Conservation (phyloP, 2,329 filamentous ascomycete species). For the Aspergillus pseudoviridinutans region DNA sequence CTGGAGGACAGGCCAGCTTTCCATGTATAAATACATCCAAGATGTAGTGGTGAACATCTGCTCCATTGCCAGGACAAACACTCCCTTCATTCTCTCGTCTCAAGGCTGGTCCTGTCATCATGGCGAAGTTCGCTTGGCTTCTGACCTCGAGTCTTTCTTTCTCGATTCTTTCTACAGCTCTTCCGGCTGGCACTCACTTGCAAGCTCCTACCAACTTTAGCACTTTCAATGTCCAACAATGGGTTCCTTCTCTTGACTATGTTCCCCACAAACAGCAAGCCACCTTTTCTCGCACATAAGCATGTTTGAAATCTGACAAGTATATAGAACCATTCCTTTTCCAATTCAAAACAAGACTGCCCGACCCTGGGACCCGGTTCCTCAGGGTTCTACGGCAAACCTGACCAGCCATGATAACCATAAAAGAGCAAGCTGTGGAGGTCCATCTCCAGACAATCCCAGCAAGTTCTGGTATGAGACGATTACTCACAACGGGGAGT, state of each 20-base stretch:
- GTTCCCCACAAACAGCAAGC: background rate
- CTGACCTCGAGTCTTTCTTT: too few relatives aligned
- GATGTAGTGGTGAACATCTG: too few relatives aligned
- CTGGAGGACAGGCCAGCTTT: too few relatives aligned
- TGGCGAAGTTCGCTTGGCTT: too few relatives aligned
- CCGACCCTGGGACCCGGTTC: slow-evolving; percentile 14
- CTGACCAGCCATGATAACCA: background rate
- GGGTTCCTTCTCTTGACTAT: background rate
- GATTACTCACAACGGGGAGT: slow-evolving; percentile 25
- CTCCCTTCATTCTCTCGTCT: too few relatives aligned
- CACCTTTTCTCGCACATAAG: background rate
- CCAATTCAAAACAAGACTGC: slow-evolving; percentile 13
- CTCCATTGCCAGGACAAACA: too few relatives aligned
- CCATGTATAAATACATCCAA: too few relatives aligned
- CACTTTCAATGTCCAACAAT: too few relatives aligned
- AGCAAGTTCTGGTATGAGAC: slow-evolving; percentile 26
- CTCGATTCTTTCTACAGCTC: too few relatives aligned
- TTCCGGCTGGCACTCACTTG: too few relatives aligned
- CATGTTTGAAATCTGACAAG: background rate
- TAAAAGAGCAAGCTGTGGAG: background rate
- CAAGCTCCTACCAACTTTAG: too few relatives aligned
- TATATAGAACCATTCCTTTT: slow-evolving; percentile 17
- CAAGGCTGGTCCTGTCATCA: too few relatives aligned
- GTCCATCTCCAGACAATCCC: slow-evolving; percentile 3
- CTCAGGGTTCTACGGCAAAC: slow-evolving; percentile 4